Percentiles rank a stretch among this genome's conserved stretches.
Evolutionary conservation across 805 yeast genomes (phyloP).

Genomic region (Saccharomycopsis guyanensis): DNA sequence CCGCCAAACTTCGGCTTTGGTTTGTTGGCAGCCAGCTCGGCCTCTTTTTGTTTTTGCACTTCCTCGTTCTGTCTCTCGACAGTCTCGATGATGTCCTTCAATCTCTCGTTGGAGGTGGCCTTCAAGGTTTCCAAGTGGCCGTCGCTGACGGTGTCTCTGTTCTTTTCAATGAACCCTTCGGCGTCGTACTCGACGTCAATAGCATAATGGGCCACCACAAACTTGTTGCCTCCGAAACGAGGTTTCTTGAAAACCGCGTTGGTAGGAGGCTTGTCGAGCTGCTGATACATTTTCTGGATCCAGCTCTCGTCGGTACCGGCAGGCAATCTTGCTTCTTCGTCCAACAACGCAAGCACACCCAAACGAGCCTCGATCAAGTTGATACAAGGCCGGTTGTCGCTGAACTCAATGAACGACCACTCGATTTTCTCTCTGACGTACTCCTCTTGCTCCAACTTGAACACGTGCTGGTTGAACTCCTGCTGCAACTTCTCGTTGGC

Average conservation of each 20-base stretch:
- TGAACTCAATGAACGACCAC: slow-evolving; percentile 93
- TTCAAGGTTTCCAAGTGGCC: slow-evolving; percentile 84
- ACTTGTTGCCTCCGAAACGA: slow-evolving; percentile 86
- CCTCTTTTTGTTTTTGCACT: slow-evolving; percentile 32
- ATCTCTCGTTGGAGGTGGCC: slow-evolving; percentile 56
- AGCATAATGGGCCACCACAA: slow-evolving; percentile 89
- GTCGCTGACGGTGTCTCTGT: slow-evolving; percentile 95
- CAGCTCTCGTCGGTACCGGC: slow-evolving; percentile 89
- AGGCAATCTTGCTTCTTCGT: slow-evolving; percentile 93
- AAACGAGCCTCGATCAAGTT: slow-evolving; percentile 81
- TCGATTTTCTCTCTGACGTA: slow-evolving; percentile 86
- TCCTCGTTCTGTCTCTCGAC: slow-evolving; percentile 52
- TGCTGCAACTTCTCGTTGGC: slow-evolving; percentile 96
- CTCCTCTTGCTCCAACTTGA: slow-evolving; percentile 95
- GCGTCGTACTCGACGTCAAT: slow-evolving; percentile 86
- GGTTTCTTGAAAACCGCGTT: slow-evolving; percentile 82
- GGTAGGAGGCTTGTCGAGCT: slow-evolving; percentile 71
- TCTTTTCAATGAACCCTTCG: slow-evolving; percentile 94
- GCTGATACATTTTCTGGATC: slow-evolving; percentile 83
- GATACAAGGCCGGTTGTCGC: slow-evolving; percentile 96
- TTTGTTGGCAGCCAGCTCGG: slow-evolving; percentile 25
- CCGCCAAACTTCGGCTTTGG: slow-evolving; percentile 27
- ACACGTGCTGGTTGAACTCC: slow-evolving; percentile 95
- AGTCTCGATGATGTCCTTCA: slow-evolving; percentile 56
- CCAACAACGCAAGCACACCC: slow-evolving; percentile 82